A percentile compares a stretch with the other conserved stretches of the same genome.
Evolutionary conservation across 1,139 yeast species (phyloP).

Genomic region (Trichomonascaceae sp.): DNA sequence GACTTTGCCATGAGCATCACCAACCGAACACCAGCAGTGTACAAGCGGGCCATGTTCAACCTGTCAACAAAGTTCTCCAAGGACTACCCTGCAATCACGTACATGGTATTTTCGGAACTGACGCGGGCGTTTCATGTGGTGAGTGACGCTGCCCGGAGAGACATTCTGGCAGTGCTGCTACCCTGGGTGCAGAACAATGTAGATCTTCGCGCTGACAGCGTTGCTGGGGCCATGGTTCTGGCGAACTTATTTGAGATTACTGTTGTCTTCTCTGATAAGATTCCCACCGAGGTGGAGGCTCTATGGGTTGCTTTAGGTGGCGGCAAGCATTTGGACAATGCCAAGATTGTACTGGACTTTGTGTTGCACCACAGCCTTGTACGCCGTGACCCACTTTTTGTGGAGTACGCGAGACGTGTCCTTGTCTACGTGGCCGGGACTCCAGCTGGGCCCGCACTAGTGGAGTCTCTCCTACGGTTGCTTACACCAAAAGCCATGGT

Average conservation of each 20-base stretch:
- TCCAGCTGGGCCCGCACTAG: conserved; percentile 41
- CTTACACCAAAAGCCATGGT: conserved; percentile 81
- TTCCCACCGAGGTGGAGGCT: conserved; percentile 83
- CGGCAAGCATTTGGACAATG: conserved; percentile 51
- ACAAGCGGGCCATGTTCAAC: conserved; percentile 63
- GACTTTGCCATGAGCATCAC: conserved; percentile 48
- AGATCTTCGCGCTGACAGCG: conserved; percentile 38
- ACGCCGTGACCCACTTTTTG: conserved; percentile 59
- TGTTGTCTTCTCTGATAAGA: conserved; percentile 53
- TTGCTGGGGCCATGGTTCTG: conserved; percentile 49
- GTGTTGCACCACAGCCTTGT: conserved; percentile 57
- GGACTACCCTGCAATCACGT: conserved; percentile 44
- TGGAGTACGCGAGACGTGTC: conserved; percentile 68
- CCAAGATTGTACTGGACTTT: conserved; percentile 59
- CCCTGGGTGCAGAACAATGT: conserved; percentile 80
- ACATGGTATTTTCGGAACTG: conserved; percentile 55
- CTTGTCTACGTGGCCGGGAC: conserved; percentile 57
- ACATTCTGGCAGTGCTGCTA: conserved; percentile 60
- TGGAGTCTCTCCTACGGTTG: conserved; percentile 53
- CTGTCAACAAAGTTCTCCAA: conserved; percentile 51
- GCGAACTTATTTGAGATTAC: conserved; percentile 78
- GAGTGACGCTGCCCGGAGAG: conserved; percentile 48
- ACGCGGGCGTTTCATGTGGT: conserved; percentile 59
- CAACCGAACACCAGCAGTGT: conserved; percentile 58
- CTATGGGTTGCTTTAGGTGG: conserved; percentile 88